Evolutionary conservation across 768 basidiomycete species (phyloP).

Genomic region (Hericium erinaceus): DNA sequence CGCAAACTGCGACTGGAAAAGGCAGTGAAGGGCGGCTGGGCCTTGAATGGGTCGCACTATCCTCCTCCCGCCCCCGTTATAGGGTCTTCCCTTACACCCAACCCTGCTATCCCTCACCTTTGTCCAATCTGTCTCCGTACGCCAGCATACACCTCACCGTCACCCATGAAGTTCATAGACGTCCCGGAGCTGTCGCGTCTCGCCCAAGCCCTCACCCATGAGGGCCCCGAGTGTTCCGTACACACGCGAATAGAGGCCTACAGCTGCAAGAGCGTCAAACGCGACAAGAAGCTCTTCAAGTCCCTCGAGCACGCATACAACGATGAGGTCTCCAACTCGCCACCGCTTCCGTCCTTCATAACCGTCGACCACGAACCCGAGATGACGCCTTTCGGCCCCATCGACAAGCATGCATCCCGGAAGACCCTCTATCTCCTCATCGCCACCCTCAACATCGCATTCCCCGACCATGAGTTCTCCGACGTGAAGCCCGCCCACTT

Average conservation of each 20-base stretch:
- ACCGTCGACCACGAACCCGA: conserved; percentile 60
- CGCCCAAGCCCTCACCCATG: conserved; percentile 71
- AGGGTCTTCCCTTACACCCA: not conserved
- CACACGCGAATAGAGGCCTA: conserved; percentile 94
- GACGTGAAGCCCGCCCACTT: conserved; percentile 88
- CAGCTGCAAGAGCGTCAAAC: conserved; percentile 94
- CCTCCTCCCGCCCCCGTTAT: not conserved
- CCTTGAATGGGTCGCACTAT: not conserved
- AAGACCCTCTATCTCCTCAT: conserved; percentile 96
- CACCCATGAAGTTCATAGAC: conserved; percentile 87
- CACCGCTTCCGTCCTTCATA: conserved; percentile 77
- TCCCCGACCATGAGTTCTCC: conserved; percentile 96
- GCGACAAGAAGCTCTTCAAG: conserved; percentile 95
- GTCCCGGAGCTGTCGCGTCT: conserved; percentile 70
- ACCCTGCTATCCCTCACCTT: not conserved
- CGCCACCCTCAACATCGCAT: conserved; percentile 92
- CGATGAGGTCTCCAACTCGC: conserved; percentile 72
- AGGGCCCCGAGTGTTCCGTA: conserved; percentile 81
- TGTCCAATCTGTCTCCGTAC: not conserved
- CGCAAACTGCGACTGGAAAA: not conserved
- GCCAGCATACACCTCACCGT: not conserved
- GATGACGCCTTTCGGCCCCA: conserved; percentile 83
- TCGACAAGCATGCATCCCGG: conserved; percentile 73
- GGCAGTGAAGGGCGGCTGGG: not conserved
- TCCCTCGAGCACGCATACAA: conserved; percentile 82